Evolutionary conservation across 2,329 filamentous ascomycete genomes (phyloP), one percentile per base, ranked within the genome.

Genomic region (Didymella lethalis): DNA sequence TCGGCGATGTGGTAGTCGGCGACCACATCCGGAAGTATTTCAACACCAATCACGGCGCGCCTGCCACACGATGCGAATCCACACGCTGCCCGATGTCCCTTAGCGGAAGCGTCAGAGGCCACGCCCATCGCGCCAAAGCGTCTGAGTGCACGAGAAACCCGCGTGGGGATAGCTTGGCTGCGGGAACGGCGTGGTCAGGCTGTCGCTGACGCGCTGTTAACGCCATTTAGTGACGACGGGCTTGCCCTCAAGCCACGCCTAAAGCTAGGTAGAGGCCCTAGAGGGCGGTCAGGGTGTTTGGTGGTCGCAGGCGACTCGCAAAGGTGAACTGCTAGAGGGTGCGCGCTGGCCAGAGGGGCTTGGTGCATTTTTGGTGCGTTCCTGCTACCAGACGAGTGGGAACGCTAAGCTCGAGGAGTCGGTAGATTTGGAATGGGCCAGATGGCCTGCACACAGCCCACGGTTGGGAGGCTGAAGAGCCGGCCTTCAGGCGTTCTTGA

Each of bases 1-100:
- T 59, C 57, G 57, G 48, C 57, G 57, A 59, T 59, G 56, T 54
- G 38, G 57, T 55, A 59, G 57, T 59, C 57, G 57, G 51, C 57
- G 57, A 59, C 57, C 57, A 51, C 46, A 55, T 48, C 26, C 51
- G 57, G 57, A 55, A 59, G 43, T 59, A 55, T 51, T 36, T 8
- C 29, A 36, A 7, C 11, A 18, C 57, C 57, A 59, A 59, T 59
- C 57, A 59, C 7, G 40, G 7, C 8, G n/a, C 18, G 26, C 10
- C 40, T 54, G 38, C 49, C 40, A 36, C 36, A 32, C 48, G 16
- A 25, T 41, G n/a, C 7, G 46, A 50, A 53, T 34, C 56, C 50
- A 54, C 56, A 50, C 41, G 41, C 56, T 59, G 48, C 56, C 56
- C 56, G 56, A 58, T 46, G 45, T 58, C 46, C 31, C 56, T 50